Evolutionary conservation across 192 early-diverging fungal genomes (phyloP).

Genomic region (Podila horticola): DNA sequence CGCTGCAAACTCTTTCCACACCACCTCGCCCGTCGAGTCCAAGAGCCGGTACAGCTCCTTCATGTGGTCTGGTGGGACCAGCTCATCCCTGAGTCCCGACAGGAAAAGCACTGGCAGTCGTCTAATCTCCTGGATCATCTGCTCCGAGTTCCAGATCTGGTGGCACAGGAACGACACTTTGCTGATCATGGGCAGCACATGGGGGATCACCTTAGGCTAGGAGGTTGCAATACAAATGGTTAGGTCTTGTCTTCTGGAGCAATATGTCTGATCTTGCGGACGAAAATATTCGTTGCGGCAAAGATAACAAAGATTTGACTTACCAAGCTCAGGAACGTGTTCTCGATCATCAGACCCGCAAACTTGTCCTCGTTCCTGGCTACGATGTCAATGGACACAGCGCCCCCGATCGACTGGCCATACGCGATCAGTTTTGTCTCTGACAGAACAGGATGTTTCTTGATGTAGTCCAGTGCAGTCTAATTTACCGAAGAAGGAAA

Average conservation of each 20-base stretch:
- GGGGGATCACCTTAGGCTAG: constrained; percentile 85
- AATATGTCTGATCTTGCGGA: neutral
- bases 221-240: too few species aligned
- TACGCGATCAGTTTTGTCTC: constrained; percentile 88
- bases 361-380: constrained; percentile 80
- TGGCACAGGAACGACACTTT: constrained; percentile 83
- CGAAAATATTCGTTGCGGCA: neutral
- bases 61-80: constrained; percentile 94
- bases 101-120: constrained; percentile 84
- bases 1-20: constrained; percentile 73
- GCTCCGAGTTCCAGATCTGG: constrained; percentile 91
- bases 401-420: constrained; percentile 97
- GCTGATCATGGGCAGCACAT: constrained; percentile 80
- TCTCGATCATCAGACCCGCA: constrained; percentile 89
- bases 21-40: constrained; percentile 53
- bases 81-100: constrained; percentile 83
- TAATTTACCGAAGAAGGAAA: constrained; percentile 23
- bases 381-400: constrained; percentile 91
- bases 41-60: constrained; percentile 73
- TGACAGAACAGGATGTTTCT: constrained; percentile 73
- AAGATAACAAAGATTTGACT: constrained; percentile 8
- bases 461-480: constrained; percentile 87
- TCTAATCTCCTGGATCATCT: constrained; percentile 70
- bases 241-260: too few species aligned
- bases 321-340: constrained; percentile 92